These are phyloP conservation scores for Sphaerulina musiva DNA, from an alignment of 2,329 filamentous ascomycete species.

Conservation along the genomic window DNA sequence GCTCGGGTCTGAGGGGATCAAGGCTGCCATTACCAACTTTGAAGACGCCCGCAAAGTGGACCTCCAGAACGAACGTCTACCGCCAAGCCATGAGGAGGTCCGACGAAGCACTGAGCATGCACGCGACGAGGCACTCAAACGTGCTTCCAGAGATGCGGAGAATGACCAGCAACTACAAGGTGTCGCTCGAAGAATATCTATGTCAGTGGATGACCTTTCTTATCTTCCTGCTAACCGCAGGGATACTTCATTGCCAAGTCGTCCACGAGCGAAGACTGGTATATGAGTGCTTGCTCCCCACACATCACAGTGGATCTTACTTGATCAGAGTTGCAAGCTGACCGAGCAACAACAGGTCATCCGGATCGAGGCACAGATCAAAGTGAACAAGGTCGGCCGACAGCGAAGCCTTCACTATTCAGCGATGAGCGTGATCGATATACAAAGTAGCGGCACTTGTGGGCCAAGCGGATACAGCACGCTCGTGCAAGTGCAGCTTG, in stretches of 20 bases:
- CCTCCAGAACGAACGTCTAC: slow-evolving; percentile 89
- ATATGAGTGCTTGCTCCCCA: slow-evolving; percentile 4
- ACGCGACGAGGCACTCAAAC: slow-evolving; percentile 72
- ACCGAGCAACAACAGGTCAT: slow-evolving; percentile 14
- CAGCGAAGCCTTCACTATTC: background rate
- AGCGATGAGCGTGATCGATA: background rate
- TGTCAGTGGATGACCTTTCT: slow-evolving; percentile 53
- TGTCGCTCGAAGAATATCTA: slow-evolving; percentile 87
- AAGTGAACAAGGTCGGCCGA: background rate
- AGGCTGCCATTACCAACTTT: slow-evolving; percentile 93
- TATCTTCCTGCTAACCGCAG: slow-evolving; percentile 12
- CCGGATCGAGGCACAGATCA: slow-evolving; percentile 12
- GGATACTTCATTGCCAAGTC: slow-evolving; percentile 9
- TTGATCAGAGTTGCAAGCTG: slow-evolving; percentile 4
- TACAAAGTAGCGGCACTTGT: background rate
- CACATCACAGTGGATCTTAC: background rate
- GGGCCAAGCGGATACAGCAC: slow-evolving; percentile 6
- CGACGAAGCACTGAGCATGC: slow-evolving; percentile 74
- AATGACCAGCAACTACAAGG: slow-evolving; percentile 83
- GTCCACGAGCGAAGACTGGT: slow-evolving; percentile 12
- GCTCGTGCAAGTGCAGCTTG: background rate
- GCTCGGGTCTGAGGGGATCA: slow-evolving; percentile 96
- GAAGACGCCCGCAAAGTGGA: slow-evolving; percentile 97
- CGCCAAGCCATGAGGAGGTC: slow-evolving; percentile 88
- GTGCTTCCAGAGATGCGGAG: slow-evolving; percentile 80